Evolutionary conservation across 75 land plant genomes (phyloP).

Genomic region (Cryptomeria japonica): DNA sequence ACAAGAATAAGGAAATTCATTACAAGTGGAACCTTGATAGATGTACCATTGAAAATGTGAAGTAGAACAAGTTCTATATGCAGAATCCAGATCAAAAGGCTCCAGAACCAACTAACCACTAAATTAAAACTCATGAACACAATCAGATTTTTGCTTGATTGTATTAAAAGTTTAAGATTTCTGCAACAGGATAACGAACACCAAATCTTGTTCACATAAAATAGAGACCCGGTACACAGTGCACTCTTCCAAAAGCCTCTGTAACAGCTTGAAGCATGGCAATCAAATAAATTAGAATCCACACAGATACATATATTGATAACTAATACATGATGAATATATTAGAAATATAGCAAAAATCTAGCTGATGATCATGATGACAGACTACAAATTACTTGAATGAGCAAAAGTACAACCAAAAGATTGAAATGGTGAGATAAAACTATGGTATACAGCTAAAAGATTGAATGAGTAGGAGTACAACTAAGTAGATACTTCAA

Average conservation of each 20-base stretch:
- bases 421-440: neutral
- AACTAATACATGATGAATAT: neutral
- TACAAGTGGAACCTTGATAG: neutral
- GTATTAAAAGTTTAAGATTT: neutral
- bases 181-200: neutral
- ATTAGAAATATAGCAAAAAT: neutral
- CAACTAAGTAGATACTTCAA: neutral
- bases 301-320: neutral
- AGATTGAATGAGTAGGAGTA: too few relatives aligned
- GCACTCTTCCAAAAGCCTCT: slow-evolving; percentile 3
- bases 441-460: neutral
- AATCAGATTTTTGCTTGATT: neutral
- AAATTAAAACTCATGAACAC: neutral
- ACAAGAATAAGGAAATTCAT: neutral
- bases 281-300: neutral
- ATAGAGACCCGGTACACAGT: neutral
- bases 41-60: neutral
- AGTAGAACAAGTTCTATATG: neutral
- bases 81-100: neutral
- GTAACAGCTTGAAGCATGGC: neutral
- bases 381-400: neutral
- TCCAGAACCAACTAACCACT: neutral
- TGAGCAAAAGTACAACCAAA: neutral
- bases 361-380: neutral
- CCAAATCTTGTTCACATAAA: neutral